phyloP scores from a whole-genome alignment of 106 monocot species.

The Amphibolis antarctica region DNA sequence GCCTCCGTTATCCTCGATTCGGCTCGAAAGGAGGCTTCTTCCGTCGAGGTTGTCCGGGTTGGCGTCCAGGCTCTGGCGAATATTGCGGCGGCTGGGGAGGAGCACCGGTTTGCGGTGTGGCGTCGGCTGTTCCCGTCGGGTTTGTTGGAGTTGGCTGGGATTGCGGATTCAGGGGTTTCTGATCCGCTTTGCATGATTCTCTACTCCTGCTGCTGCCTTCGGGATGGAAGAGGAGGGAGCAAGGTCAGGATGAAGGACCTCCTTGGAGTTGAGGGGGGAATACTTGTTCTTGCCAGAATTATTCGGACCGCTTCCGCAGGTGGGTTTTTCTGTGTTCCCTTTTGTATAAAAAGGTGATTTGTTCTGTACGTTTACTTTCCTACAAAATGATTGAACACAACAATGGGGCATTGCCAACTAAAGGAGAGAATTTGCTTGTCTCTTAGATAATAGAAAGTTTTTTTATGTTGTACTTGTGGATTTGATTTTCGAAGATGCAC shows the following conservation, averaged over 20 bases:
- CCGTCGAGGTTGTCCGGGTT: conserved; percentile 22
- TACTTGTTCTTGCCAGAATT: not conserved
- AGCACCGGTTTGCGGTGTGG: conserved; percentile 44
- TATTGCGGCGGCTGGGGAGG: conserved; percentile 43
- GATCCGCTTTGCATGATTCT: conserved; percentile 60
- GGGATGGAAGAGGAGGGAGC: not conserved
- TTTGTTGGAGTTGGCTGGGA: conserved; percentile 28
- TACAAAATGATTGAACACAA: no score
- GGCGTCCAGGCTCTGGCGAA: conserved; percentile 68
- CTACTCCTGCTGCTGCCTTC: conserved; percentile 42
- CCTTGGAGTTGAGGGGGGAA: not conserved
- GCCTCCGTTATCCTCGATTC: conserved; percentile 18
- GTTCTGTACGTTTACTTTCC: no score
- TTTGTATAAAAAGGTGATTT: no score
- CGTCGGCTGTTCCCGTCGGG: conserved; percentile 25
- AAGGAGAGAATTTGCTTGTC: no score
- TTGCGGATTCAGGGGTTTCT: conserved; percentile 22
- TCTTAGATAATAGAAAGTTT: no score
- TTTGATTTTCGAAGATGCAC: no score
- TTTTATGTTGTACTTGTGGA: no score
- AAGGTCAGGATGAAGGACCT: not conserved
- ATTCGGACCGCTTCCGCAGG: not conserved
- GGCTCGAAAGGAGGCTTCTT: not conserved
- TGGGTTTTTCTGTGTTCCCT: not conserved
- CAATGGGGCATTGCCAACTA: no score